Evolutionary conservation across 2,329 filamentous ascomycete genomes (phyloP).

Genomic region (Herpotrichia juniperi): DNA sequence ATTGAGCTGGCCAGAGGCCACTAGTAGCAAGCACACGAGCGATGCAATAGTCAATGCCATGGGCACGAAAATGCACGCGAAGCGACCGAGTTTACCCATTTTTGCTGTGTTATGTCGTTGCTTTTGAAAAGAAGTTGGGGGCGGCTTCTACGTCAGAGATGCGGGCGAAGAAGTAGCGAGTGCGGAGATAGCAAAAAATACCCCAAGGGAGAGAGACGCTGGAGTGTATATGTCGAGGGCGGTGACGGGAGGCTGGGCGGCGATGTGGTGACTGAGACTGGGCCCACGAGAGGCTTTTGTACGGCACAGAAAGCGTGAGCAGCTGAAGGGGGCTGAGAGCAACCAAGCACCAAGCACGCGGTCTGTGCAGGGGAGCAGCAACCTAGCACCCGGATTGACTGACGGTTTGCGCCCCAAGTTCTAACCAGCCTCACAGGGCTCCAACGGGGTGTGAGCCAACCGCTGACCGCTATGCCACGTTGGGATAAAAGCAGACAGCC

Average conservation of each 20-base stretch:
- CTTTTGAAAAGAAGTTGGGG: slow-evolving; percentile 9
- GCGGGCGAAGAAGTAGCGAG: neutral
- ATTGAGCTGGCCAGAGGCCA: slow-evolving; percentile 64
- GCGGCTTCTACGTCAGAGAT: slow-evolving; percentile 3
- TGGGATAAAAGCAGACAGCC: neutral
- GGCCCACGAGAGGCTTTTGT: slow-evolving; percentile 9
- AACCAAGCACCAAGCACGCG: neutral
- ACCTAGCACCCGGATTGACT: neutral
- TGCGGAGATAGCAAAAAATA: neutral
- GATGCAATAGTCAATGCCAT: slow-evolving; percentile 80
- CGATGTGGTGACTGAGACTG: neutral
- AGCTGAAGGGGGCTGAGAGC: slow-evolving; percentile 13
- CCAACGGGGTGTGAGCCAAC: neutral
- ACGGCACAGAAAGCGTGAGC: slow-evolving; percentile 7
- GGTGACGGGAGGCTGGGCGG: slow-evolving; percentile 1
- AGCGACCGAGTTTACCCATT: slow-evolving; percentile 77
- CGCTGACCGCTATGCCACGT: neutral
- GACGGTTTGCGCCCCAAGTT: neutral
- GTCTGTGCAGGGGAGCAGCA: slow-evolving; percentile 1
- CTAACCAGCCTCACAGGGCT: slow-evolving; percentile 1
- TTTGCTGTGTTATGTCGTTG: slow-evolving; percentile 31
- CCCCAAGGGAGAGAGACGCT: neutral
- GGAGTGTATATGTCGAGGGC: slow-evolving; percentile 1
- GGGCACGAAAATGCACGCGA: slow-evolving; percentile 86
- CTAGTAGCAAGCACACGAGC: slow-evolving; percentile 69